Percentiles rank a stretch among this genome's conserved stretches.
phyloP scores from a whole-genome alignment of 805 yeast species.

The Suhomyces faveliae region DNA sequence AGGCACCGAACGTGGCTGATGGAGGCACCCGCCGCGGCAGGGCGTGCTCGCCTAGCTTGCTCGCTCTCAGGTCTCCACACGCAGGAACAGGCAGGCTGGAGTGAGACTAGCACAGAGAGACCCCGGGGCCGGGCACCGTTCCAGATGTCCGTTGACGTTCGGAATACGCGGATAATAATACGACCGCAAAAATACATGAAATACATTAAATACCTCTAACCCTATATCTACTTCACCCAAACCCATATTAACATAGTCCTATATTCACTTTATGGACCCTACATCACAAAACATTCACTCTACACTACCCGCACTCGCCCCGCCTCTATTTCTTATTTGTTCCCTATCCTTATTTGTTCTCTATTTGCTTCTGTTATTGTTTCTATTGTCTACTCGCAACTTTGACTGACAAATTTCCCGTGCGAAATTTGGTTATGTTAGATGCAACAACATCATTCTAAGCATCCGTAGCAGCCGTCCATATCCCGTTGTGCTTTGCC shows the following conservation, averaged over 20 bases:
- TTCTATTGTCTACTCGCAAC: not conserved
- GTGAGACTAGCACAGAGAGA: too few species aligned
- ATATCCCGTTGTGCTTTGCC: not conserved
- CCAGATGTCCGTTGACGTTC: not conserved
- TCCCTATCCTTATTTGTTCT: too few species aligned
- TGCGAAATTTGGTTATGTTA: not conserved
- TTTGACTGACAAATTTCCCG: not conserved
- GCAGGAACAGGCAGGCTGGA: not conserved
- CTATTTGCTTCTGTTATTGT: not conserved
- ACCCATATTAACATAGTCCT: too few species aligned
- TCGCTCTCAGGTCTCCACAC: not conserved
- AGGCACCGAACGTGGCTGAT: not conserved
- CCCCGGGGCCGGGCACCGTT: not conserved
- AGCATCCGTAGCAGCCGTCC: not conserved
- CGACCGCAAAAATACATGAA: not conserved
- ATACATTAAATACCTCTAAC: too few species aligned
- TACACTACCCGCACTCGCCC: too few species aligned
- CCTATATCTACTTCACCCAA: too few species aligned
- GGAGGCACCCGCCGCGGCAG: not conserved
- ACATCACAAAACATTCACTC: too few species aligned
- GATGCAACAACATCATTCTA: not conserved
- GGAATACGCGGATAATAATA: not conserved
- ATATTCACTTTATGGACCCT: not conserved
- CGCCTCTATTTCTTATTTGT: too few species aligned
- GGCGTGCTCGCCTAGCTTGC: not conserved